Percentiles rank a stretch among this genome's conserved stretches.
phyloP scores from a whole-genome alignment of 371 early-diverging fungal species.

The Lichtheimia corymbifera region DNA sequence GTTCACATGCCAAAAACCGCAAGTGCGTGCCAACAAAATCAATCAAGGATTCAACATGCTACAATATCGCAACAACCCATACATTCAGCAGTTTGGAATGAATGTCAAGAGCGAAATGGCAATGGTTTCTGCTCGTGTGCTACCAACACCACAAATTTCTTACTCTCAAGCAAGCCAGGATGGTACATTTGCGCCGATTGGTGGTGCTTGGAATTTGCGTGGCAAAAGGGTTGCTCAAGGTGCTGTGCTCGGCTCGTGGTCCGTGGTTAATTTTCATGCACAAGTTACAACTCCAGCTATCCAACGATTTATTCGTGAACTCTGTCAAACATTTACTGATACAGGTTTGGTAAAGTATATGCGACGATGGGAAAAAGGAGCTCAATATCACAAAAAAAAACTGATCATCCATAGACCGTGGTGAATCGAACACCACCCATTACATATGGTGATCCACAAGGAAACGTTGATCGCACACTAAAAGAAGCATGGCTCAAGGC shows the following conservation, averaged over 20 bases:
- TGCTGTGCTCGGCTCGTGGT: constrained; percentile 82
- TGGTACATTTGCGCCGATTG: constrained; percentile 67
- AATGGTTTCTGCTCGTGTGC: constrained; percentile 65
- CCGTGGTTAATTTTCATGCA: constrained; percentile 67
- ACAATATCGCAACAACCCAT: constrained; percentile 57
- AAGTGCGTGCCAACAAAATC: constrained; percentile 69
- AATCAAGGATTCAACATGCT: constrained; percentile 50
- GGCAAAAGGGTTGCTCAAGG: constrained; percentile 82
- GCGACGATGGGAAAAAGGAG: not conserved
- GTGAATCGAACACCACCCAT: constrained; percentile 71
- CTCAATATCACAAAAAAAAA: not conserved
- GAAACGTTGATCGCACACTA: constrained; percentile 67
- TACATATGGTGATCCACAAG: constrained; percentile 64
- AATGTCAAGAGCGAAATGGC: constrained; percentile 63
- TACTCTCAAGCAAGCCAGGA: constrained; percentile 66
- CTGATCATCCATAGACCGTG: constrained; percentile 29
- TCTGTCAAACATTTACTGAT: constrained; percentile 57
- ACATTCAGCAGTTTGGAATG: constrained; percentile 73
- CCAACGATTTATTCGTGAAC: constrained; percentile 58
- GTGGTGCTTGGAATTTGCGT: constrained; percentile 92
- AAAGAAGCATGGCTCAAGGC: constrained; percentile 71
- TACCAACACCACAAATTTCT: constrained; percentile 76
- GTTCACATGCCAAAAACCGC: constrained; percentile 86
- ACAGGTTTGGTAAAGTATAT: constrained; percentile 59
- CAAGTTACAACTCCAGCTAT: constrained; percentile 32